A percentile compares a stretch with the other conserved stretches of the same genome.
Conservation (phyloP, 257 asterid species). For the Fraxinus americana region DNA sequence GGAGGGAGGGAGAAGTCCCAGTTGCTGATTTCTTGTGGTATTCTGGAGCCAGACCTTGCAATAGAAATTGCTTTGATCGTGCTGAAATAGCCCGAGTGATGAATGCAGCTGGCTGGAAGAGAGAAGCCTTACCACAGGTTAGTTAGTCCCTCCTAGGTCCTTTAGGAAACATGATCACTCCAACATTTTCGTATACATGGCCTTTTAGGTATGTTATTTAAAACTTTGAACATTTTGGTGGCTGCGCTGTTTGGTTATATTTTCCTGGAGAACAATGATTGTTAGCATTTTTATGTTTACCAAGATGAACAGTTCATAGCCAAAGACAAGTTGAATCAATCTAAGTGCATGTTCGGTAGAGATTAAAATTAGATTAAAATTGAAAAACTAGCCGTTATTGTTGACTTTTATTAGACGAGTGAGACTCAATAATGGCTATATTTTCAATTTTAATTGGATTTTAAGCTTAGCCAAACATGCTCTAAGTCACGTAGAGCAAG, state of each 20-base stretch:
- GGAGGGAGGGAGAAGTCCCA: conserved; percentile 92
- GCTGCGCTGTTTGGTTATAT: neutral
- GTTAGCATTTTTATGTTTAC: neutral
- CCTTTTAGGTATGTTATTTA: neutral
- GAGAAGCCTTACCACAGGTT: conserved; percentile 98
- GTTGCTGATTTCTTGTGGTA: conserved; percentile 98
- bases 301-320: neutral
- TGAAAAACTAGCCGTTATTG: no score
- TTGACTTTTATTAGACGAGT: no score
- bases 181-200: neutral
- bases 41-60: conserved; percentile 93
- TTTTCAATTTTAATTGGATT: no score
- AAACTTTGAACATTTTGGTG: conserved; percentile 3
- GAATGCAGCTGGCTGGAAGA: conserved; percentile 95
- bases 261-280: neutral
- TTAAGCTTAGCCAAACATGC: no score
- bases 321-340: neutral
- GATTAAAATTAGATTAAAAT: no score
- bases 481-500: neutral
- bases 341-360: no score
- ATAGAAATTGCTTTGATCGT: conserved; percentile 92
- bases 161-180: neutral
- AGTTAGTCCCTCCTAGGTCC: conserved; percentile 34
- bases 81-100: conserved; percentile 97
- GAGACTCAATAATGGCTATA: no score